Percentiles rank a stretch among this genome's conserved stretches.
Conservation (phyloP, 495 filamentous ascomycete species). For the Trypethelium eluteriae region DNA sequence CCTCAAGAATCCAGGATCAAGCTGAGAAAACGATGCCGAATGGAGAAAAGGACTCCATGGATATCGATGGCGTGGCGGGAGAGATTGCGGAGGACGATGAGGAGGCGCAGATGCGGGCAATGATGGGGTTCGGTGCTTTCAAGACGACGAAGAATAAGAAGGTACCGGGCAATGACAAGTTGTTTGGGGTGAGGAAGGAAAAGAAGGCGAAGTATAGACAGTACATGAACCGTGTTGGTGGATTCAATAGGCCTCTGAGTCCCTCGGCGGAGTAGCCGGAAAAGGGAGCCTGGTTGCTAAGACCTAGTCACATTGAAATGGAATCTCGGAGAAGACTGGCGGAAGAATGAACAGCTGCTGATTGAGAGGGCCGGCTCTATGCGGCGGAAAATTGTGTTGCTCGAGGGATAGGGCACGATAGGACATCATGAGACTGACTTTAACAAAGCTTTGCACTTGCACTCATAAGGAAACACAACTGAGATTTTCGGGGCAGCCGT, state of each 20-base stretch:
- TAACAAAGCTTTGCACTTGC: no score
- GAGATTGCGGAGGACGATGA: slow-evolving; percentile 48
- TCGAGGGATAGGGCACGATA: no score
- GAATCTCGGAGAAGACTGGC: no score
- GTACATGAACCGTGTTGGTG: slow-evolving; percentile 97
- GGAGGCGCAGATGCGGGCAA: slow-evolving; percentile 64
- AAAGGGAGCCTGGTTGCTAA: background rate
- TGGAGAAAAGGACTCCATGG: slow-evolving; percentile 29
- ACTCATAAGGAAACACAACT: no score
- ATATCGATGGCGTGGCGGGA: slow-evolving; percentile 36
- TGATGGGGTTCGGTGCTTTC: slow-evolving; percentile 86
- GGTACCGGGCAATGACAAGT: slow-evolving; percentile 74
- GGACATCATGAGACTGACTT: no score
- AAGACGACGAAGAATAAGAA: slow-evolving; percentile 85
- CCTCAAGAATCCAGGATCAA: background rate
- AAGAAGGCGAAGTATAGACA: slow-evolving; percentile 94
- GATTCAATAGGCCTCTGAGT: slow-evolving; percentile 87
- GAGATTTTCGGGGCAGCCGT: no score
- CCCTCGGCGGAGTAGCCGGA: slow-evolving; percentile 33
- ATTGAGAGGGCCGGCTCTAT: no score
- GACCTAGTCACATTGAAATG: no score
- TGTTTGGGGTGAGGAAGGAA: slow-evolving; percentile 79
- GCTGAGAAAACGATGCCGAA: background rate
- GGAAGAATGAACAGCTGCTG: no score
- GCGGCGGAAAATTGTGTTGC: no score